These are phyloP conservation scores for Epichloe coenophiala DNA, from an alignment of 2,329 filamentous ascomycete species.

Conservation along the genomic window DNA sequence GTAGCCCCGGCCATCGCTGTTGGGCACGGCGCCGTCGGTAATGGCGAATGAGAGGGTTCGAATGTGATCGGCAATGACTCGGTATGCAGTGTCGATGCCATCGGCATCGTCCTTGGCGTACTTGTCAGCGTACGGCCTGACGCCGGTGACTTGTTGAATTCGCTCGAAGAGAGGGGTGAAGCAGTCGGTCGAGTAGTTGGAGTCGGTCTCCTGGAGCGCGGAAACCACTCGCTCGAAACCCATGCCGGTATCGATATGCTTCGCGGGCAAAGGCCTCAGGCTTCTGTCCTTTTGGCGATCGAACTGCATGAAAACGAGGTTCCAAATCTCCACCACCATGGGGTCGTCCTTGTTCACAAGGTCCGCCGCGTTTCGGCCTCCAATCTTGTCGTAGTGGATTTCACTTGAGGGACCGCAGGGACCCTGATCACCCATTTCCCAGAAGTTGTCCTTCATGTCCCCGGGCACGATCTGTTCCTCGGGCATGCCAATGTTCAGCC, in stretches of 20 bases:
- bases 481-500: slow-evolving; percentile 72
- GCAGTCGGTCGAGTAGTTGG: slow-evolving; percentile 96
- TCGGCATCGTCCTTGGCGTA: slow-evolving; percentile 84
- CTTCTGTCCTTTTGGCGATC: slow-evolving; percentile 83
- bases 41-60: slow-evolving; percentile 86
- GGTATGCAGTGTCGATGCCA: slow-evolving; percentile 91
- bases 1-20: slow-evolving; percentile 90
- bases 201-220: slow-evolving; percentile 75
- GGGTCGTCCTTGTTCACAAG: slow-evolving; percentile 95
- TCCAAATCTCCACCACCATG: slow-evolving; percentile 96
- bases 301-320: slow-evolving; percentile 98
- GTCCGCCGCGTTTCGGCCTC: slow-evolving; percentile 75
- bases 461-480: slow-evolving; percentile 90
- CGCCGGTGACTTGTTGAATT: slow-evolving; percentile 77
- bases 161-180: slow-evolving; percentile 80
- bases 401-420: slow-evolving; percentile 96
- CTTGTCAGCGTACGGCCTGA: slow-evolving; percentile 71
- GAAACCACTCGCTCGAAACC: slow-evolving; percentile 92
- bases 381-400: slow-evolving; percentile 90
- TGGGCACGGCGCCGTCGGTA: slow-evolving; percentile 79
- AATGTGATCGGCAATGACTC: slow-evolving; percentile 90
- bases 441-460: slow-evolving; percentile 99
- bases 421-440: slow-evolving; percentile 98
- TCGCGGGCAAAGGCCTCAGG: slow-evolving; percentile 72
- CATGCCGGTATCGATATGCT: slow-evolving; percentile 95